Conservation (phyloP, 2,329 filamentous ascomycete species). For the Neofusicoccum parvum region DNA sequence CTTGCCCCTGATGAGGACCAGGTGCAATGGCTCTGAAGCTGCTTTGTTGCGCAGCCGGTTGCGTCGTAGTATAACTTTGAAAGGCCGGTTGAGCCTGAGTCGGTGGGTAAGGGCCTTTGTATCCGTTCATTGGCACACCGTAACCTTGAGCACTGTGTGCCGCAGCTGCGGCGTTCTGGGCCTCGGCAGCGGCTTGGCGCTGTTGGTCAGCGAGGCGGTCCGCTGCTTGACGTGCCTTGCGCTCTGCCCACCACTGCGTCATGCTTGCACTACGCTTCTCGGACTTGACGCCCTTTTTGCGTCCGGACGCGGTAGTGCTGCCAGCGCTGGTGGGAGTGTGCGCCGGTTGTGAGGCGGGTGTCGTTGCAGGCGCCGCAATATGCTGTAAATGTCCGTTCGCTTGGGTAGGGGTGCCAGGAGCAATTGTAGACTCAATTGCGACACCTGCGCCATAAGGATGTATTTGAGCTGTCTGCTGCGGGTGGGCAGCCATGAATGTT, state of each 20-base stretch:
- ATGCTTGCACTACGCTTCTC: slow-evolving; percentile 48
- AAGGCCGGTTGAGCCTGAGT: slow-evolving; percentile 10
- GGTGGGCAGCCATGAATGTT: slow-evolving; percentile 12
- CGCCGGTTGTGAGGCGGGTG: slow-evolving; percentile 18
- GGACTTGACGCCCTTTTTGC: slow-evolving; percentile 40
- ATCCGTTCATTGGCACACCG: slow-evolving; percentile 4
- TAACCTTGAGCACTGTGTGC: background rate
- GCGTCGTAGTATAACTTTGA: background rate
- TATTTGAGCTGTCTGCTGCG: slow-evolving; percentile 3
- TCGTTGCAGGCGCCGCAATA: slow-evolving; percentile 27
- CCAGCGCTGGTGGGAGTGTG: slow-evolving; percentile 30
- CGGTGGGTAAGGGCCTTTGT: slow-evolving; percentile 14
- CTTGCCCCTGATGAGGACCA: slow-evolving; percentile 4
- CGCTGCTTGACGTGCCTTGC: slow-evolving; percentile 39
- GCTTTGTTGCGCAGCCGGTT: background rate
- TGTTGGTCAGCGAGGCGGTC: slow-evolving; percentile 31
- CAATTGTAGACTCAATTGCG: slow-evolving; percentile 25
- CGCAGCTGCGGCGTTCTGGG: background rate
- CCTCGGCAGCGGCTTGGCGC: slow-evolving; percentile 11
- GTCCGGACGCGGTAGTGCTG: background rate
- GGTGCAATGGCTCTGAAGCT: slow-evolving; percentile 19
- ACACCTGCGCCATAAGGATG: slow-evolving; percentile 23
- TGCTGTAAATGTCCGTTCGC: slow-evolving; percentile 38
- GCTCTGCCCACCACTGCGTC: slow-evolving; percentile 51
- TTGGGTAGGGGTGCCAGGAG: slow-evolving; percentile 26